A percentile compares a stretch with the other conserved stretches of the same genome.
These are phyloP conservation scores for Lachnellula occidentalis DNA, from an alignment of 2,329 filamentous ascomycete genomes.

Conservation along the genomic window DNA sequence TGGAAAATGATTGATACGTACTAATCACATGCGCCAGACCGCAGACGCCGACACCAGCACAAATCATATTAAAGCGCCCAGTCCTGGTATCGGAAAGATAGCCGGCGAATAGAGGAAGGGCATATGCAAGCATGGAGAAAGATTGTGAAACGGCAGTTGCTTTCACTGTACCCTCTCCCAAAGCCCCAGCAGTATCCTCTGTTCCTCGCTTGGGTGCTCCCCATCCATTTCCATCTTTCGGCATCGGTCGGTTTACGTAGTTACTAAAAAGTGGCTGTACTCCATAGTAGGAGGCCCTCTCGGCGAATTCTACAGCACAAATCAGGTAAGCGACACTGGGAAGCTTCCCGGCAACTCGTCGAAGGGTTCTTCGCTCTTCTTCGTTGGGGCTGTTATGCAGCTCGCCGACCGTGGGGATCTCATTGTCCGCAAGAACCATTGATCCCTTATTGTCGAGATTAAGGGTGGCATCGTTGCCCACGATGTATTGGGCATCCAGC, in stretches of 20 bases:
- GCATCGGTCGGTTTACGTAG: slow-evolving; percentile 56
- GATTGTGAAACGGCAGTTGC: slow-evolving; percentile 49
- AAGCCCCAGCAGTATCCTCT: slow-evolving; percentile 44
- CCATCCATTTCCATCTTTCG: slow-evolving; percentile 37
- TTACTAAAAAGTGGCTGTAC: slow-evolving; percentile 55
- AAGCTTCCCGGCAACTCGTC: slow-evolving; percentile 58
- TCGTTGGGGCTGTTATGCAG: slow-evolving; percentile 37
- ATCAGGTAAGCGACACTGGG: slow-evolving; percentile 64
- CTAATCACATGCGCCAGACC: slow-evolving; percentile 49
- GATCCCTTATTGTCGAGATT: slow-evolving; percentile 11
- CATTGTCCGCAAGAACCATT: slow-evolving; percentile 1
- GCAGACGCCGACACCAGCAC: slow-evolving; percentile 41
- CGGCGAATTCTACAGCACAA: slow-evolving; percentile 68
- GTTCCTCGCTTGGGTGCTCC: slow-evolving; percentile 34
- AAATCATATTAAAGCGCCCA: slow-evolving; percentile 62
- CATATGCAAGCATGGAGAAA: slow-evolving; percentile 45
- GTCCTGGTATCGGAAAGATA: slow-evolving; percentile 58
- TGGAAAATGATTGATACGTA: neutral
- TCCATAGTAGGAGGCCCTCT: slow-evolving; percentile 75
- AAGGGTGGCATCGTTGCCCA: slow-evolving; percentile 9
- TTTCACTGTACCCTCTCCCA: slow-evolving; percentile 51
- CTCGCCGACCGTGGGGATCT: neutral
- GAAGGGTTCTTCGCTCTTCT: slow-evolving; percentile 56
- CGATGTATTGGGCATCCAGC: slow-evolving; percentile 6
- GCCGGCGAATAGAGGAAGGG: slow-evolving; percentile 41